phyloP scores from a whole-genome alignment of 306 rosid genomes.

The Lotus japonicus region DNA sequence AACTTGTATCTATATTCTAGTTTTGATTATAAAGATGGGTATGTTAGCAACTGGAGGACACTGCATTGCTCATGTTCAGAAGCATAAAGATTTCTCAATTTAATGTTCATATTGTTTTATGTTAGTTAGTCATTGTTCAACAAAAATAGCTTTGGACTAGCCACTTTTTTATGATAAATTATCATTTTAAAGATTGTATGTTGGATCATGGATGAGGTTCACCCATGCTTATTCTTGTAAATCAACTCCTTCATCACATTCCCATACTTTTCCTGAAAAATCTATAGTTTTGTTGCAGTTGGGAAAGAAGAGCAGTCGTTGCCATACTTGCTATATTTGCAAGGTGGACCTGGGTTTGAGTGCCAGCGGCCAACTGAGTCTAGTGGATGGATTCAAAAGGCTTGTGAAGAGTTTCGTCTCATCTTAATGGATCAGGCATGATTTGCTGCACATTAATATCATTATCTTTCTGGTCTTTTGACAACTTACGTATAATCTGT shows the following conservation, averaged over 20 bases:
- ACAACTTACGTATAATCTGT: slow-evolving; percentile 1
- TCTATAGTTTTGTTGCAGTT: slow-evolving; percentile 36
- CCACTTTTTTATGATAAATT: neutral
- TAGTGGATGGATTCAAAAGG: slow-evolving; percentile 85
- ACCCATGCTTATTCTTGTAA: slow-evolving; percentile 10
- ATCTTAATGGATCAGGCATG: slow-evolving; percentile 94
- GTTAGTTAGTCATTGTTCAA: neutral
- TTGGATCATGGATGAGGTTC: neutral
- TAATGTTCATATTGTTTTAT: neutral
- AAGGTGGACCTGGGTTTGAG: slow-evolving; percentile 99
- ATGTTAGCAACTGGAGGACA: slow-evolving; percentile 10
- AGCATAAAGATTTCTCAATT: slow-evolving; percentile 6
- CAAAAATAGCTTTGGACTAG: neutral
- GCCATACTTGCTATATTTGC: slow-evolving; percentile 78
- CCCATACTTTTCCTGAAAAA: slow-evolving; percentile 11
- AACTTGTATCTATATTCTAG: neutral
- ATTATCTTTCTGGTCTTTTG: neutral
- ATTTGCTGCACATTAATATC: slow-evolving; percentile 17
- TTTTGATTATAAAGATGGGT: neutral
- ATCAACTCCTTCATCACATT: neutral
- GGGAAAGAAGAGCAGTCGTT: slow-evolving; percentile 73
- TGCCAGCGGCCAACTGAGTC: slow-evolving; percentile 73
- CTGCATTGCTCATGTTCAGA: neutral
- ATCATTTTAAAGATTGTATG: neutral
- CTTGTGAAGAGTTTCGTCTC: slow-evolving; percentile 77